Base-by-base conservation (phyloP, 148 eudicot genomes). In the Polygonum aviculare region DNA sequence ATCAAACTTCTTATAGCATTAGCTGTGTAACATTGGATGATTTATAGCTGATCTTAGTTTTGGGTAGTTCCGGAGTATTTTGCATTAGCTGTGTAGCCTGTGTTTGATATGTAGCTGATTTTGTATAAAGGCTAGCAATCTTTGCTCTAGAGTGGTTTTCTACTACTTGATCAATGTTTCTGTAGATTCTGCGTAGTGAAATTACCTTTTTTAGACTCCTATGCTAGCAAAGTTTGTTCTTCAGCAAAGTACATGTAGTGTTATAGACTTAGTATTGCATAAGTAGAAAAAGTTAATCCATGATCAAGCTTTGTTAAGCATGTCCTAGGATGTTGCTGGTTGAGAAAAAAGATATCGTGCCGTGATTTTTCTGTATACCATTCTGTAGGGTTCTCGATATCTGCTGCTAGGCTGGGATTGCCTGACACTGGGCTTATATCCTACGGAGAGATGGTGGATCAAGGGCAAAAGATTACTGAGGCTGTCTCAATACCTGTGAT, bases 391-490 rank as follows among this genome's bases (percentile, higher is more conserved):
- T 94, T 94, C 85, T 88, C 97, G 74, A 86, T 94, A 78, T 94
- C 97, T 59, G 97, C 98, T 87, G 88, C 95, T 77, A 83, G 93
- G 78, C 81, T 94, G 86, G 98, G 93, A 19, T 82, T 90, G 82
- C 98, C 98, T 51, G 98, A 94, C 81, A 88, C 86, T 15, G 98
- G 98, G 69, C 86, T 90, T 73, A 81, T 90, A 82, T 94, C 98
- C 57, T 94, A 87, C 79, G 98, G 98, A 63, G 98, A 94, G 83
- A 92, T 92, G 96, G 85, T 94, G 77, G 97, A 92, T 82, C 96
- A 94, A 87, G 98, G 98, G 76, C 85, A 76, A 55, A 87, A 85
- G 63, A 92, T 94, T 39, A 90, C 93, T 7, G 88, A 88, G 72
- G 95, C 98, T 77, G 92, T 90, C 69, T 90, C 97, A 19, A 94